phyloP scores from a whole-genome alignment of 2,329 filamentous ascomycete species.

The Ustulina deusta region DNA sequence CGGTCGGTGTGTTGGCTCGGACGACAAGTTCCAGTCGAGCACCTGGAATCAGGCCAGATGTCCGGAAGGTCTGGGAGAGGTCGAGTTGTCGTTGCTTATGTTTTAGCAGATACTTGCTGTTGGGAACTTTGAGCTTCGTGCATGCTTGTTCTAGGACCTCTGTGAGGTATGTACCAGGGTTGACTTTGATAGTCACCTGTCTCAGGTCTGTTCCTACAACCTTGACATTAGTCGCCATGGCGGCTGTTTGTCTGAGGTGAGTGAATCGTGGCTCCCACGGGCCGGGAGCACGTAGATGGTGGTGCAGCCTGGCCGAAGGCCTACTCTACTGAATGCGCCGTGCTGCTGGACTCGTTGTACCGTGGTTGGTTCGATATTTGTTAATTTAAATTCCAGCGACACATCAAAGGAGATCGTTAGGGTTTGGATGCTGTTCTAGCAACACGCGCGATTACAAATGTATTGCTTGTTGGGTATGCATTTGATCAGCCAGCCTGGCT shows the following conservation, averaged over 20 bases:
- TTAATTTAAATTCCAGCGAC: neutral
- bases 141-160: slow-evolving; percentile 92
- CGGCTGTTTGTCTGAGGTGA: neutral
- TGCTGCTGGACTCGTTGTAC: neutral
- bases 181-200: slow-evolving; percentile 84
- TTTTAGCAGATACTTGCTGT: slow-evolving; percentile 85
- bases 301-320: neutral
- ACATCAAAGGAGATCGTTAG: neutral
- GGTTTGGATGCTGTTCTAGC: neutral
- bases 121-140: slow-evolving; percentile 78
- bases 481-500: too few species aligned
- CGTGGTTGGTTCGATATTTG: slow-evolving; percentile 3
- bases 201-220: slow-evolving; percentile 85
- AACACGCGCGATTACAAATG: neutral
- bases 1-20: slow-evolving; percentile 84
- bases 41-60: slow-evolving; percentile 83
- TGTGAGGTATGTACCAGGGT: slow-evolving; percentile 81
- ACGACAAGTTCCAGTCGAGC: slow-evolving; percentile 94
- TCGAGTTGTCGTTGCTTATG: slow-evolving; percentile 88
- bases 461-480: neutral
- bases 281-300: slow-evolving; percentile 1
- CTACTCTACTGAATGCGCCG: neutral
- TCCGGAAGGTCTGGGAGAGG: slow-evolving; percentile 84
- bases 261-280: neutral
- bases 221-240: slow-evolving; percentile 88